Percentiles rank a stretch among this genome's conserved stretches.
These are phyloP conservation scores for Ustilago hordei DNA, from an alignment of 1,284 basidiomycete genomes.

Conservation along the genomic window DNA sequence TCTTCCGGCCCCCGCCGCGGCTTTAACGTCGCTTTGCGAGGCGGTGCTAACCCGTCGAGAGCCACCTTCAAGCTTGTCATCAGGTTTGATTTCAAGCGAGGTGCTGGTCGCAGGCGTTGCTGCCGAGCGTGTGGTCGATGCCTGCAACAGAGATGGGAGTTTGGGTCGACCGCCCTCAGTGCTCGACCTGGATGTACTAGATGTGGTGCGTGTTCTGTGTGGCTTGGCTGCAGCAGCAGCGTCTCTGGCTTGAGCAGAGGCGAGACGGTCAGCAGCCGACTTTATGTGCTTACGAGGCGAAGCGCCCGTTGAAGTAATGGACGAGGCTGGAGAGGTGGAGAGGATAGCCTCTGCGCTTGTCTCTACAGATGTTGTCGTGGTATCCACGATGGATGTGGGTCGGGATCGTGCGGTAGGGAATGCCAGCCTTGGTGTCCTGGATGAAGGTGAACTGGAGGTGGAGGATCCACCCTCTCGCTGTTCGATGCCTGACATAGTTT, in stretches of 20 bases:
- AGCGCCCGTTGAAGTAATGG: slow-evolving; percentile 29
- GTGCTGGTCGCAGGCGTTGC: slow-evolving; percentile 34
- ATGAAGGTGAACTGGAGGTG: slow-evolving; percentile 25
- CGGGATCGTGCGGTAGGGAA: slow-evolving; percentile 40
- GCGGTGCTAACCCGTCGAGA: background rate
- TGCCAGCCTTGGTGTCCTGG: slow-evolving; percentile 28
- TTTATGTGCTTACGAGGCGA: slow-evolving; percentile 44
- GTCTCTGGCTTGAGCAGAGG: slow-evolving; percentile 36
- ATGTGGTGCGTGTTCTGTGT: slow-evolving; percentile 31
- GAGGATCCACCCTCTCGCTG: slow-evolving; percentile 15
- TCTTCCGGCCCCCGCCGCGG: slow-evolving; percentile 1
- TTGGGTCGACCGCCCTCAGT: slow-evolving; percentile 30
- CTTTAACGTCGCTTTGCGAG: background rate
- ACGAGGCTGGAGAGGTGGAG: slow-evolving; percentile 43
- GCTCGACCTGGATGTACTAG: slow-evolving; percentile 42
- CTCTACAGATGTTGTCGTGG: slow-evolving; percentile 19
- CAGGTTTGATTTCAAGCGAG: slow-evolving; percentile 16
- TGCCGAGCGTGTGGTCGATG: slow-evolving; percentile 20
- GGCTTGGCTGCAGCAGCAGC: slow-evolving; percentile 41
- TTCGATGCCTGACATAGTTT: slow-evolving; percentile 25
- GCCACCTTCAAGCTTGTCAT: slow-evolving; percentile 8
- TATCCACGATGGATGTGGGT: slow-evolving; percentile 47
- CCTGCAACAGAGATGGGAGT: slow-evolving; percentile 39
- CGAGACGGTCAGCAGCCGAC: slow-evolving; percentile 35
- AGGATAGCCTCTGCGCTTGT: slow-evolving; percentile 28